Percentiles rank a stretch among this genome's conserved stretches.
These are phyloP conservation scores for Crucihimalaya himalaica DNA, from an alignment of 345 rosid species.

Conservation along the genomic window DNA sequence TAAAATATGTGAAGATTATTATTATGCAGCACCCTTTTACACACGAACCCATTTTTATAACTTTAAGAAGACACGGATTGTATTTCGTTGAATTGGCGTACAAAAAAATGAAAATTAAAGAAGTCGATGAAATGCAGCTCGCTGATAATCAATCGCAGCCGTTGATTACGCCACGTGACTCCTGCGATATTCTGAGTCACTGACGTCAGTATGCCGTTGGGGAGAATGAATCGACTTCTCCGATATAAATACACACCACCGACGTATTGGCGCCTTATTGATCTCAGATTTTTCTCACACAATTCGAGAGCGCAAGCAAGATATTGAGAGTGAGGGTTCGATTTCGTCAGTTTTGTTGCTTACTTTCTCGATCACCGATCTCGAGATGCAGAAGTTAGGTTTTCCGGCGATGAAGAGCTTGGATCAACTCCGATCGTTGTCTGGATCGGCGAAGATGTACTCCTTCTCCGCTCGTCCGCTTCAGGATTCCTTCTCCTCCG, in stretches of 20 bases:
- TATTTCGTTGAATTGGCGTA: not conserved
- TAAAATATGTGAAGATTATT: not conserved
- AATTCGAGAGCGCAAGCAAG: not conserved
- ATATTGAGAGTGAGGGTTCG: not conserved
- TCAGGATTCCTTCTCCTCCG: constrained; percentile 54
- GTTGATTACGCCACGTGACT: not conserved
- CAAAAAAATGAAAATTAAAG: not conserved
- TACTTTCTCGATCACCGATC: not conserved
- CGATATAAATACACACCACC: not conserved
- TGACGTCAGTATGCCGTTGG: constrained; percentile 1
- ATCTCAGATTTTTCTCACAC: not conserved
- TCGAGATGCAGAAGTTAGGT: constrained; percentile 73
- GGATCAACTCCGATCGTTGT: constrained; percentile 56
- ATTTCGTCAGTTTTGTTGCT: not conserved
- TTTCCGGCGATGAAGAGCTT: constrained; percentile 70
- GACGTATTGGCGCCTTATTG: constrained; percentile 10
- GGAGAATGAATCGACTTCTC: not conserved
- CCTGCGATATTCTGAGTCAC: not conserved
- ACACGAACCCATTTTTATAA: not conserved
- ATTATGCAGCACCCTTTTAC: not conserved
- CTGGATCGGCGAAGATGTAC: constrained; percentile 56
- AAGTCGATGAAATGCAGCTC: not conserved
- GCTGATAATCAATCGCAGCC: not conserved
- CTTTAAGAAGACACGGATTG: too few relatives aligned
- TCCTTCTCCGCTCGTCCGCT: constrained; percentile 58